Percentiles rank a stretch among this genome's conserved stretches.
Conservation (phyloP, 2,329 filamentous ascomycete genomes). For the Neospermospora avenae region DNA sequence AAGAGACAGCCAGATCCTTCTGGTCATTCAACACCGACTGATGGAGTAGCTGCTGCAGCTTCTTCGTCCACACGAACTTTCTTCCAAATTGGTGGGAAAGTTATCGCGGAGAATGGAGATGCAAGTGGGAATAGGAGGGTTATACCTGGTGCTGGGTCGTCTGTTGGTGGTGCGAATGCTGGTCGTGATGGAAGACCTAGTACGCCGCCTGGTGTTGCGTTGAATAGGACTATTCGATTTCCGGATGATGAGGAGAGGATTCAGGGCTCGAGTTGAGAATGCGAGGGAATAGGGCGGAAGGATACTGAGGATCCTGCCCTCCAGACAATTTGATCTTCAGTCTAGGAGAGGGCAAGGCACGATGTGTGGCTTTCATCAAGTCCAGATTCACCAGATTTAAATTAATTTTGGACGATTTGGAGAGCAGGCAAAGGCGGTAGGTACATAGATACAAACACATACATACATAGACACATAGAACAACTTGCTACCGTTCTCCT, state of each 20-base stretch:
- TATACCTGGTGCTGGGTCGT: not conserved
- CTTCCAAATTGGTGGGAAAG: conserved; percentile 41
- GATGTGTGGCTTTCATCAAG: no score
- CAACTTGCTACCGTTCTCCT: no score
- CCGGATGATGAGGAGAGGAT: conserved; percentile 38
- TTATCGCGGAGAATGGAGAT: conserved; percentile 19
- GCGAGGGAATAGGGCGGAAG: not conserved
- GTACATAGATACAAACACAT: conserved; percentile 11
- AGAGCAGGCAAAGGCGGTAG: not conserved
- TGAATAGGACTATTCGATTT: conserved; percentile 42
- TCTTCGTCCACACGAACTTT: conserved; percentile 30
- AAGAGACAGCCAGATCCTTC: conserved; percentile 9
- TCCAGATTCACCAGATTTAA: no score
- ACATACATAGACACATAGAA: not conserved
- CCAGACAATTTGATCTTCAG: no score
- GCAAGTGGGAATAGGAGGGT: not conserved
- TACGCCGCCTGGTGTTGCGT: conserved; percentile 17
- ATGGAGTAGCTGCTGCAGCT: conserved; percentile 7
- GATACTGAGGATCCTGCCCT: no score
- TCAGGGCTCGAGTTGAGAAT: not conserved
- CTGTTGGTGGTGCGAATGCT: not conserved
- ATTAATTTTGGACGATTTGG: not conserved
- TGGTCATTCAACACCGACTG: conserved; percentile 13
- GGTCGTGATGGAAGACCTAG: conserved; percentile 2
- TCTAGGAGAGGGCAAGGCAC: no score